Evolutionary conservation across 2,329 filamentous ascomycete species (phyloP).

Genomic region (Delphinella strobiligena): DNA sequence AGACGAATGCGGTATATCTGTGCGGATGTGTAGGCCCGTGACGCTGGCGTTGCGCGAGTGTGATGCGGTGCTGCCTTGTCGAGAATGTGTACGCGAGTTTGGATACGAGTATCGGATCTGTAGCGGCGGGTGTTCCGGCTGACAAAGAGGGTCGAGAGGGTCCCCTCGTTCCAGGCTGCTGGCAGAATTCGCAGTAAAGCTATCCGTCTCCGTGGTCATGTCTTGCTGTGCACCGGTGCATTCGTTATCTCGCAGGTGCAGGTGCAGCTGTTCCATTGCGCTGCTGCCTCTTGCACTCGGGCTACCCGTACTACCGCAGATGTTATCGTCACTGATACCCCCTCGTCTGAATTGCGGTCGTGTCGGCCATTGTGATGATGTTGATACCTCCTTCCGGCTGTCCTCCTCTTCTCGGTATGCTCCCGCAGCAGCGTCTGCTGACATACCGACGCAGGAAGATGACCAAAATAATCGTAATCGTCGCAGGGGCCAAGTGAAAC

Average conservation of each 20-base stretch:
- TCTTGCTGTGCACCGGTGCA: no score
- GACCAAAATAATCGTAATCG: no score
- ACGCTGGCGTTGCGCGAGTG: neutral
- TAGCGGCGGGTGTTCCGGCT: neutral
- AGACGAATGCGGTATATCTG: slow-evolving; percentile 1
- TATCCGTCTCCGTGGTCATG: no score
- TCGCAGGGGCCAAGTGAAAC: neutral
- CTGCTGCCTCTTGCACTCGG: no score
- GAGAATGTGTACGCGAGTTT: no score
- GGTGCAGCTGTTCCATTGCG: no score
- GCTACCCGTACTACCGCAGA: neutral
- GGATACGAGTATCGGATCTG: neutral
- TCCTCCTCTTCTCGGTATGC: neutral
- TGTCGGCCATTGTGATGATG: neutral
- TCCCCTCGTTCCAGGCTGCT: no score
- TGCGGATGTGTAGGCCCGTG: slow-evolving; percentile 5
- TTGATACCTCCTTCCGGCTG: neutral
- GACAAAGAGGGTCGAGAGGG: neutral
- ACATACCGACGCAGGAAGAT: no score
- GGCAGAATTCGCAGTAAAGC: neutral
- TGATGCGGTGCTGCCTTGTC: slow-evolving; percentile 2
- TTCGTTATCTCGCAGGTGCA: no score
- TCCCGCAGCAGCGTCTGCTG: neutral
- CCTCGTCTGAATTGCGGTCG: no score
- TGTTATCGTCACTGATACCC: no score